phyloP scores from a whole-genome alignment of 345 rosid species.

The Brassica rapa region DNA sequence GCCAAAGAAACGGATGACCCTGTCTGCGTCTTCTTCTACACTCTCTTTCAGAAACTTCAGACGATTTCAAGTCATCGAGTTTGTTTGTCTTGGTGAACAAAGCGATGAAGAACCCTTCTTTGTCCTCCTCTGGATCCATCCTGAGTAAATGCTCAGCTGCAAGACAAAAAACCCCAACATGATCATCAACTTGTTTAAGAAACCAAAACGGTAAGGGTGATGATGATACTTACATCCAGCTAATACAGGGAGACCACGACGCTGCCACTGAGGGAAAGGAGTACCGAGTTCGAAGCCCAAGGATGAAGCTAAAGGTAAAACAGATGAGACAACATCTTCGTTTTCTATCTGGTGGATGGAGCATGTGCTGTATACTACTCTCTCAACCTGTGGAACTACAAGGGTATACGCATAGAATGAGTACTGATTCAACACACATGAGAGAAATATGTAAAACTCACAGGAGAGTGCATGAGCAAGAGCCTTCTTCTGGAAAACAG shows the following conservation, averaged over 20 bases:
- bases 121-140: constrained; percentile 54
- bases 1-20: neutral
- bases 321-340: constrained; percentile 76
- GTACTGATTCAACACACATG: neutral
- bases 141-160: constrained; percentile 45
- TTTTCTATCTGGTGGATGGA: constrained; percentile 84
- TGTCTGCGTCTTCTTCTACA: neutral
- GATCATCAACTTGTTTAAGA: constrained; percentile 14
- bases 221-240: constrained; percentile 56
- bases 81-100: constrained; percentile 47
- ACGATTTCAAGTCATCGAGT: neutral
- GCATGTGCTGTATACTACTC: constrained; percentile 87
- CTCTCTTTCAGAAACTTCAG: neutral
- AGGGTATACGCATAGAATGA: neutral
- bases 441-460: constrained; percentile 30
- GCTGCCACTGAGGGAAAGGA: constrained; percentile 75
- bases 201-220: neutral
- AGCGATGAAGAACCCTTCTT: constrained; percentile 89
- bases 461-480: constrained; percentile 81
- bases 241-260: constrained; percentile 75
- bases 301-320: constrained; percentile 48
- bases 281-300: constrained; percentile 60
- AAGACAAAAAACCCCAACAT: constrained; percentile 40
- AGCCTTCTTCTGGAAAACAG: constrained; percentile 85
- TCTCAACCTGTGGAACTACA: constrained; percentile 42